Conservation (phyloP, 495 filamentous ascomycete species). For the Pseudotulostoma volvatum region DNA sequence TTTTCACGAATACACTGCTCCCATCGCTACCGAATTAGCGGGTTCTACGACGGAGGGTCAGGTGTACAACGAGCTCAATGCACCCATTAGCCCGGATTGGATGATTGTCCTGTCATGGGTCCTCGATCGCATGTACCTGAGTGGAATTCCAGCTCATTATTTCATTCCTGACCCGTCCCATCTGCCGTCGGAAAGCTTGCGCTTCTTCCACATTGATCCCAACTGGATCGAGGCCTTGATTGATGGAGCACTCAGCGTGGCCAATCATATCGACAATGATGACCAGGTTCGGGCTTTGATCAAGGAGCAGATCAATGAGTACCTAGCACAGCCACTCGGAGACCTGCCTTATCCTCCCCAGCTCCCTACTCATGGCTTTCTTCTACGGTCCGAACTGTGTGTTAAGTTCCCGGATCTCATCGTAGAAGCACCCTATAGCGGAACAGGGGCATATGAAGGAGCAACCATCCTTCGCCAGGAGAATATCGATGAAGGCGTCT, state of each 20-base stretch:
- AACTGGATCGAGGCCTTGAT: constrained; percentile 29
- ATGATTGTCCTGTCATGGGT: constrained; percentile 19
- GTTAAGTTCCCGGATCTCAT: constrained; percentile 15
- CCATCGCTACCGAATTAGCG: no score
- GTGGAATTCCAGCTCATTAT: constrained; percentile 21
- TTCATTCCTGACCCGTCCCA: constrained; percentile 22
- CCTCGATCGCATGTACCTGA: constrained; percentile 19
- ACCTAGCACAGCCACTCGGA: constrained; percentile 2
- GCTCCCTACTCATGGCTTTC: constrained; percentile 17
- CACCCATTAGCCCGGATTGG: constrained; percentile 15
- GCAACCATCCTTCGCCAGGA: constrained; percentile 8
- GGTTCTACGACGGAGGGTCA: constrained; percentile 3
- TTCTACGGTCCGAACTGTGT: constrained; percentile 10
- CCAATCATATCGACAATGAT: constrained; percentile 18
- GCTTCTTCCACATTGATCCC: constrained; percentile 32
- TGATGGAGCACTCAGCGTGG: constrained; percentile 30
- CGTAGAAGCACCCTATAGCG: constrained; percentile 4
- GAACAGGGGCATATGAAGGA: constrained; percentile 1
- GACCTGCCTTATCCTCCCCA: constrained; percentile 4
- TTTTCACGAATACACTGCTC: no score
- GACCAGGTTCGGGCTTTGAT: constrained; percentile 16
- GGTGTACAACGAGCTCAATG: constrained; percentile 17
- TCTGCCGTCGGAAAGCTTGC: constrained; percentile 23
- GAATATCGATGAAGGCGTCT: constrained; percentile 5
- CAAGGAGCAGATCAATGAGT: constrained; percentile 17